These are phyloP conservation scores for Cyclanthera cordifolia DNA, from an alignment of 306 rosid species.

Conservation along the genomic window DNA sequence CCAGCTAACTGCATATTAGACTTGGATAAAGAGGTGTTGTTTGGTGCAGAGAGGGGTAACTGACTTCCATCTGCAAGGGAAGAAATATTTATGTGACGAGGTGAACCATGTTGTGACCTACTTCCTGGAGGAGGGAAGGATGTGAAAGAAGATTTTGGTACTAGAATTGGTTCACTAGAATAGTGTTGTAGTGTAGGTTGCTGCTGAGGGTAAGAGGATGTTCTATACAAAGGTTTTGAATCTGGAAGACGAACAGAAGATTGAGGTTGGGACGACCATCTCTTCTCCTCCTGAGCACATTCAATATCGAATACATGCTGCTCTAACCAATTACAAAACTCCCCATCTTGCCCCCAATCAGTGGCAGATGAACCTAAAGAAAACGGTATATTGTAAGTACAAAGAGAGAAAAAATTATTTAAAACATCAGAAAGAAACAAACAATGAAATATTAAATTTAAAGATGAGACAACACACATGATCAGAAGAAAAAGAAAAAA, in stretches of 20 bases:
- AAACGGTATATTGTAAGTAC: neutral
- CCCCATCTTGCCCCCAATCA: slow-evolving; percentile 49
- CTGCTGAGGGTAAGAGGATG: slow-evolving; percentile 88
- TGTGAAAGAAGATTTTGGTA: slow-evolving; percentile 44
- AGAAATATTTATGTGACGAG: slow-evolving; percentile 39
- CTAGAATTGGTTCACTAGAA: slow-evolving; percentile 44
- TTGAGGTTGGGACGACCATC: slow-evolving; percentile 59
- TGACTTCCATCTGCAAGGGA: slow-evolving; percentile 39
- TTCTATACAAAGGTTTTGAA: slow-evolving; percentile 55
- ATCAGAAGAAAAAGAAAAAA: neutral
- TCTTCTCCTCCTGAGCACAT: slow-evolving; percentile 38
- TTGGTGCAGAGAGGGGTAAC: slow-evolving; percentile 38
- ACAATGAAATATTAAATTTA: neutral
- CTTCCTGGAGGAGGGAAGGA: slow-evolving; percentile 39
- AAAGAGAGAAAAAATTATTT: slow-evolving; percentile 26
- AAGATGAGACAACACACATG: neutral
- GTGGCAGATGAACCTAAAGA: slow-evolving; percentile 50
- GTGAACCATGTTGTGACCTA: slow-evolving; percentile 41
- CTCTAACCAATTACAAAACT: slow-evolving; percentile 40
- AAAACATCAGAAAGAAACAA: slow-evolving; percentile 15
- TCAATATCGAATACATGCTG: slow-evolving; percentile 38
- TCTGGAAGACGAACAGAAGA: slow-evolving; percentile 39
- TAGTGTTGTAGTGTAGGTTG: slow-evolving; percentile 51
- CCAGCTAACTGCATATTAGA: slow-evolving; percentile 45
- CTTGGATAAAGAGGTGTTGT: slow-evolving; percentile 38